Percentiles rank a stretch among this genome's conserved stretches.
Conservation (phyloP, 441 rosid species). For the Erodium texanum region DNA sequence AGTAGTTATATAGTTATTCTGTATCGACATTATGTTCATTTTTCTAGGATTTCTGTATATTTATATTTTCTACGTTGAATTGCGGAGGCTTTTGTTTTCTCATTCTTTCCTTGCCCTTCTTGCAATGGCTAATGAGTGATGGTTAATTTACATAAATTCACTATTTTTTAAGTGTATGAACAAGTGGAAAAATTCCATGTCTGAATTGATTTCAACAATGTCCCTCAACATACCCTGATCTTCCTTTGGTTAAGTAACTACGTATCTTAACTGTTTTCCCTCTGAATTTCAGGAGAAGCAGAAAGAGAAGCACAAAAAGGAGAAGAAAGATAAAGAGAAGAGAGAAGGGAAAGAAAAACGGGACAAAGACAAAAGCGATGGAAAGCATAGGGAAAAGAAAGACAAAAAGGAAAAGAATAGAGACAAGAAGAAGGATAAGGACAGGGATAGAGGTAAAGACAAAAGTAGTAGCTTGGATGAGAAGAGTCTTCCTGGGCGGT, state of each 20-base stretch:
- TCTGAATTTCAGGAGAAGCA: conserved; percentile 28
- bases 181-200: neutral
- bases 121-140: no score
- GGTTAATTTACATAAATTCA: no score
- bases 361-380: conserved; percentile 38
- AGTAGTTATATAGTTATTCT: neutral
- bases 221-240: neutral
- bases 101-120: neutral
- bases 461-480: conserved; percentile 28
- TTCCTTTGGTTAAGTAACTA: neutral
- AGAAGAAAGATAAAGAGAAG: conserved; percentile 38
- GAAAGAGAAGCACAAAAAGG: conserved; percentile 35
- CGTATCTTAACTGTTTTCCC: conserved; percentile 6
- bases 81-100: neutral
- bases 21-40: neutral
- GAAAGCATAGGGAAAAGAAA: conserved; percentile 37
- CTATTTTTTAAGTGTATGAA: no score
- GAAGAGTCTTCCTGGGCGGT: conserved; percentile 28
- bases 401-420: conserved; percentile 37
- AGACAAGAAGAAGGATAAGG: conserved; percentile 29
- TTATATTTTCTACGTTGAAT: neutral
- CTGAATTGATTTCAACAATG: neutral
- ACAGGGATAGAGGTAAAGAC: conserved; percentile 31
- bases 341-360: conserved; percentile 33
- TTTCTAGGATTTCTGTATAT: neutral